Conservation (phyloP, 176 grass and related monocot species). For the Rhynchospora breviuscula region DNA sequence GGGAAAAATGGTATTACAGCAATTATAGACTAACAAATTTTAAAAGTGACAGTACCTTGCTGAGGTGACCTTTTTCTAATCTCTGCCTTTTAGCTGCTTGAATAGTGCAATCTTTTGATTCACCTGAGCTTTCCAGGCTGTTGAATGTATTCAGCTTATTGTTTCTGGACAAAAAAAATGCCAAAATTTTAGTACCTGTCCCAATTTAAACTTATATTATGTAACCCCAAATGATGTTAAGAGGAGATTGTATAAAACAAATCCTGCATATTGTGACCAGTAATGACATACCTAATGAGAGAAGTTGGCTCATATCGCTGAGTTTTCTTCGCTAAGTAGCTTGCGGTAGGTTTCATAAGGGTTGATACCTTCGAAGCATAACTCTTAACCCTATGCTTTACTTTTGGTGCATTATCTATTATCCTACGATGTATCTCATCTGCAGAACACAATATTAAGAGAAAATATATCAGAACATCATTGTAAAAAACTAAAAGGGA, state of each 20-base stretch:
- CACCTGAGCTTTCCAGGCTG: slow-evolving; percentile 45
- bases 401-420: slow-evolving; percentile 23
- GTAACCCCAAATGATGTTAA: neutral
- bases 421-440: slow-evolving; percentile 33
- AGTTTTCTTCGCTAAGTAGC: slow-evolving; percentile 81
- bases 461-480: neutral
- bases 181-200: neutral
- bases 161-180: slow-evolving; percentile 39
- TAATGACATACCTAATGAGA: slow-evolving; percentile 31
- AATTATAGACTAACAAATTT: neutral
- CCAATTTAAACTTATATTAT: neutral
- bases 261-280: neutral
- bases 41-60: slow-evolving; percentile 44
- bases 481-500: neutral
- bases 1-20: neutral
- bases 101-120: slow-evolving; percentile 46
- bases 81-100: slow-evolving; percentile 88
- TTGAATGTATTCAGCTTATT: slow-evolving; percentile 36
- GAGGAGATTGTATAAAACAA: neutral
- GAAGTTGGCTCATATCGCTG: slow-evolving; percentile 24
- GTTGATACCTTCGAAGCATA: slow-evolving; percentile 52
- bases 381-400: slow-evolving; percentile 33
- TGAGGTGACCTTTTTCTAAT: slow-evolving; percentile 78
- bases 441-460: slow-evolving; percentile 3
- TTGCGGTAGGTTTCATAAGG: slow-evolving; percentile 85